Base-by-base conservation (phyloP, 352 stramenopile genomes). In the Peronospora belbahrii region DNA sequence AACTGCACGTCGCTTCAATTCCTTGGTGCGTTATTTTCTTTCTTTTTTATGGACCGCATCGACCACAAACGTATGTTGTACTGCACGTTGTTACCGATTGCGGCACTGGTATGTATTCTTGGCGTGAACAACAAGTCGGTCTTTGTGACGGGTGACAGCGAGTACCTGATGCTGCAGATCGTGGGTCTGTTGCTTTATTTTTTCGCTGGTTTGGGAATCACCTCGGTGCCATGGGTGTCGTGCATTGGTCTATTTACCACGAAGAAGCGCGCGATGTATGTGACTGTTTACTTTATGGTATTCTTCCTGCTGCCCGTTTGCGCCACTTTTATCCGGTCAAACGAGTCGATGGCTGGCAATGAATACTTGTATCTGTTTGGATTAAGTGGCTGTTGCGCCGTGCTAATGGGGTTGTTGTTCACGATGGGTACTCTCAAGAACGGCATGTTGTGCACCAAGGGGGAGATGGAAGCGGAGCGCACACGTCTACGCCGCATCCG, bases 11-110 rank as follows among this genome's bases (percentile, higher is more conserved):
- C 40, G 4, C 43, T 92, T 8, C 75, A 92, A 59, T 70, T 88
- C 37, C 38, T 86, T 4, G 77, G 80, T 15, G 75, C 77, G 7
- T 34, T 89, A 6, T 78, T 92, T 15, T 87, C 75, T 50, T 92
- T 92, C 59, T 88, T 92, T 53, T 83, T 92, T 56, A 88, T 92
- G 52, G 80, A 92, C 56, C 67, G 70, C 10, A 73, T 86, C 27
- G 66, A 87, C 49, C 80, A 92, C 63, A 68, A 67, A 20, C 71
- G 74, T 14, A 84, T 92, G 31, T 33, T 92, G 45, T 69, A 83
- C 41, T 78, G 71, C 35, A 76, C 78, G 32, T 57, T 89, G 35
- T n/a, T 88, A 19, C 74, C 75, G 4, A 66, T 85, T 9, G 66
- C 68, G 0, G 46, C 57, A 4, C 51, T 79, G 6, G 70, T 70